Evolutionary conservation across 306 rosid species (phyloP).

Genomic region (Citrullus mucosospermus): DNA sequence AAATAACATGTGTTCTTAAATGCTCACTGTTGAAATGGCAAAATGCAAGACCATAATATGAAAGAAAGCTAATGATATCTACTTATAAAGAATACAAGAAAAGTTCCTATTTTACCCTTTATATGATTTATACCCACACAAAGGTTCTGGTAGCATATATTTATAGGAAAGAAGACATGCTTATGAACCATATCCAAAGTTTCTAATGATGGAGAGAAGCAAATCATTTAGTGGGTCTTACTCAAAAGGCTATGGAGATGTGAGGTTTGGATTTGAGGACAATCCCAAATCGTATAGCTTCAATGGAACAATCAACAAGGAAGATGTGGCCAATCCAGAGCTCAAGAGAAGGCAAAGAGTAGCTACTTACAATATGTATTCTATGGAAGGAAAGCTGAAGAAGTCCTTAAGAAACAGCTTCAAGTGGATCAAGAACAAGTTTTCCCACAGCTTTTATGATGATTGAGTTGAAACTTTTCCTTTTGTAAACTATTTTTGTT

Average conservation of each 20-base stretch:
- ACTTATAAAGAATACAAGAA: neutral
- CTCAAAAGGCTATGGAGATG: constrained; percentile 18
- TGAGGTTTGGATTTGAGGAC: constrained; percentile 28
- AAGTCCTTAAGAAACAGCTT: constrained; percentile 45
- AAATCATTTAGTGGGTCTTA: constrained; percentile 32
- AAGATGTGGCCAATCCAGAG: constrained; percentile 36
- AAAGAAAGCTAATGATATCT: neutral
- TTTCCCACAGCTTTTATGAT: constrained; percentile 14
- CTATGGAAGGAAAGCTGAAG: constrained; percentile 49
- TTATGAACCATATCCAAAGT: neutral
- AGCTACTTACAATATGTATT: constrained; percentile 39
- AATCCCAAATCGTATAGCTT: constrained; percentile 35
- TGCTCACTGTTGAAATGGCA: neutral
- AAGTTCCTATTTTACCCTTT: neutral
- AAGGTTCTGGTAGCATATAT: neutral
- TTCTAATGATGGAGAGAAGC: constrained; percentile 36
- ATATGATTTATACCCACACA: neutral
- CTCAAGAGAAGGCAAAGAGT: constrained; percentile 45
- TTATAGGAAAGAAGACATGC: neutral
- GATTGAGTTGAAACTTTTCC: neutral
- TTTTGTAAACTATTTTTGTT: neutral
- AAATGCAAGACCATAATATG: neutral
- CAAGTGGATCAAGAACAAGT: constrained; percentile 62
- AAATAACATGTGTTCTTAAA: neutral
- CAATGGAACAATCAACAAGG: constrained; percentile 27